Conservation (phyloP, 2,329 filamentous ascomycete species). For the Exophiala sp. region DNA sequence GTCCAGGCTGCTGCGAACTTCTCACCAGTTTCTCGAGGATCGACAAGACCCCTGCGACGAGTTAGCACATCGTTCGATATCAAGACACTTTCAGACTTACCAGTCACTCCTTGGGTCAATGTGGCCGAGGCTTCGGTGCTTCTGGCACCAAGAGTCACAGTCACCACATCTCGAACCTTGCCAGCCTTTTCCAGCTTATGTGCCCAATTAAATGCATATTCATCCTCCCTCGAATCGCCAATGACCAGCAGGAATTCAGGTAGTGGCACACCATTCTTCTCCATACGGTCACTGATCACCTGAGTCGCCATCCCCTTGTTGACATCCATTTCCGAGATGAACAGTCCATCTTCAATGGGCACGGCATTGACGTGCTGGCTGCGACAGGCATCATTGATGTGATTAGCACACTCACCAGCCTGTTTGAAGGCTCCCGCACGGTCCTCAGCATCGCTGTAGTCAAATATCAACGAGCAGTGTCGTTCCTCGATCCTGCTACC, state of each 20-base stretch:
- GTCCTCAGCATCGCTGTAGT: conserved; percentile 78
- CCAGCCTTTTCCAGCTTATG: conserved; percentile 62
- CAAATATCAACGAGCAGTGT: conserved; percentile 86
- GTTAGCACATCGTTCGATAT: conserved; percentile 1
- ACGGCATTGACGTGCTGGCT: conserved; percentile 78
- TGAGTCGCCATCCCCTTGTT: conserved; percentile 80
- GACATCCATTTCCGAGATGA: conserved; percentile 79
- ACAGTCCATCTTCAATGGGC: conserved; percentile 69
- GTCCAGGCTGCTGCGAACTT: neutral
- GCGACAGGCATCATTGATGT: conserved; percentile 91
- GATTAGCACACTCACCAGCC: conserved; percentile 82
- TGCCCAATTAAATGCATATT: conserved; percentile 91
- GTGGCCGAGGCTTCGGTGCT: conserved; percentile 85
- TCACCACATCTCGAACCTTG: conserved; percentile 64
- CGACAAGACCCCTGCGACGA: conserved; percentile 15
- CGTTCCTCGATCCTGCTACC: conserved; percentile 83
- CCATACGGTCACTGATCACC: conserved; percentile 59
- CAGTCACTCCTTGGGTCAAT: conserved; percentile 84
- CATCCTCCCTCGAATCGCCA: conserved; percentile 87
- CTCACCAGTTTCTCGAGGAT: conserved; percentile 22
- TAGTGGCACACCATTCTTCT: conserved; percentile 38
- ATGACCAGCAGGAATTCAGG: conserved; percentile 85
- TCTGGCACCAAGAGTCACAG: conserved; percentile 76
- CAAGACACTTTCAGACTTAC: conserved; percentile 39
- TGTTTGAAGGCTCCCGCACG: conserved; percentile 67